phyloP scores from a whole-genome alignment of 2,329 filamentous ascomycete genomes.

The Ophiocordyceps camponoti-saundersi region DNA sequence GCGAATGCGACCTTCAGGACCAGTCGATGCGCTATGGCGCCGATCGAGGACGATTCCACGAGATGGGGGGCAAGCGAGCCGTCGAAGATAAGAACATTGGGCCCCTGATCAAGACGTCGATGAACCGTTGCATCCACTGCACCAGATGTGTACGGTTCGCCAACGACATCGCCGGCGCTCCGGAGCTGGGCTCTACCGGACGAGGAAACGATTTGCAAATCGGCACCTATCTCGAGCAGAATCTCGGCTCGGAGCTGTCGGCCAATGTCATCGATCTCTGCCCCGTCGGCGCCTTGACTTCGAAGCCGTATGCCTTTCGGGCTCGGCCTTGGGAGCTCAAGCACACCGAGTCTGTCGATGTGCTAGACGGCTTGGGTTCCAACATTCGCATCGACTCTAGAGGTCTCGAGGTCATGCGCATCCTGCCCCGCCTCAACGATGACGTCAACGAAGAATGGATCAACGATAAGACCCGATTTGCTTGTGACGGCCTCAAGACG shows the following conservation, averaged over 20 bases:
- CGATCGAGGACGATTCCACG: constrained; percentile 92
- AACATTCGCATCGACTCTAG: constrained; percentile 89
- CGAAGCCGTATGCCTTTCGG: constrained; percentile 95
- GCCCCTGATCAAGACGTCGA: constrained; percentile 94
- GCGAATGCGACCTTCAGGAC: constrained; percentile 97
- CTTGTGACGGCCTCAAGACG: constrained; percentile 90
- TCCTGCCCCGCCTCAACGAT: constrained; percentile 85
- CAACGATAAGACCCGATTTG: constrained; percentile 94
- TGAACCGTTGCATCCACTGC: constrained; percentile 99
- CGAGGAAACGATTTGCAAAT: constrained; percentile 97
- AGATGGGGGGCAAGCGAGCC: constrained; percentile 86
- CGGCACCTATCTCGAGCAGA: constrained; percentile 90
- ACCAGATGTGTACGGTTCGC: constrained; percentile 95
- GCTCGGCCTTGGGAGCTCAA: constrained; percentile 94
- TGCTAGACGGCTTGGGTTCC: constrained; percentile 80
- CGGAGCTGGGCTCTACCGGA: constrained; percentile 84
- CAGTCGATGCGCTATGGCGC: constrained; percentile 98
- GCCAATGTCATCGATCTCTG: constrained; percentile 97
- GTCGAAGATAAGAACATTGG: constrained; percentile 99
- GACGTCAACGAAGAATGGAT: constrained; percentile 99
- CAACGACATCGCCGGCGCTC: constrained; percentile 91
- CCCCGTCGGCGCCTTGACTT: constrained; percentile 89
- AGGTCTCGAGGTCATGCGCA: constrained; percentile 89
- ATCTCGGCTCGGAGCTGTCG: constrained; percentile 85
- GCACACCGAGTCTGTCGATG: constrained; percentile 90